A percentile compares a stretch with the other conserved stretches of the same genome.
Conservation (phyloP, 371 early-diverging fungal genomes). For the Actinomortierella wolfii region DNA sequence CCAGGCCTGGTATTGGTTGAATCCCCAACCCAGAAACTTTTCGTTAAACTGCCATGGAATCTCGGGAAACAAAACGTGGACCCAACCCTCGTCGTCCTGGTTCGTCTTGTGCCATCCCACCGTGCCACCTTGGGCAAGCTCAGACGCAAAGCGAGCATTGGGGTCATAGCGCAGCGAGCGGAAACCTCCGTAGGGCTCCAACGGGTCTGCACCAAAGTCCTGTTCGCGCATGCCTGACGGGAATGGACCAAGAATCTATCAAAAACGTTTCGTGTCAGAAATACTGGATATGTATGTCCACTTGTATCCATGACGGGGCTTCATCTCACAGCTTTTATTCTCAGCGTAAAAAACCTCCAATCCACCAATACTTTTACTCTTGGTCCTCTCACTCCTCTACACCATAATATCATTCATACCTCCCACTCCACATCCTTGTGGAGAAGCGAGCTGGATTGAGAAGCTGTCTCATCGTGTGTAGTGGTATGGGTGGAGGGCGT, state of each 20-base stretch:
- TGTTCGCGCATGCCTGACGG: constrained; percentile 70
- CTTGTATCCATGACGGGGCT: too few relatives aligned
- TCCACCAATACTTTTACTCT: too few relatives aligned
- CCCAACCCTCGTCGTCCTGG: constrained; percentile 48
- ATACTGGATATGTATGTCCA: too few relatives aligned
- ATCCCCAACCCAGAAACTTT: constrained; percentile 60
- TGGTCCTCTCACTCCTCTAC: too few relatives aligned
- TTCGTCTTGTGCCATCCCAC: constrained; percentile 57
- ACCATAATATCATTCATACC: too few relatives aligned
- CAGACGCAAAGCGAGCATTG: constrained; percentile 61
- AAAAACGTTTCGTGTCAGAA: constrained; percentile 5
- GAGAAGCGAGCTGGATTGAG: too few relatives aligned
- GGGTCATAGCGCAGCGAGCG: constrained; percentile 50
- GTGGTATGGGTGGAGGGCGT: too few relatives aligned
- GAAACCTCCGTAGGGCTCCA: constrained; percentile 75
- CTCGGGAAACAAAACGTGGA: constrained; percentile 36
- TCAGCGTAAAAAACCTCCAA: too few relatives aligned
- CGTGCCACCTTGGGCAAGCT: constrained; percentile 61
- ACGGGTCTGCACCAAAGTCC: constrained; percentile 68
- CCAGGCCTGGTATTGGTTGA: constrained; percentile 61
- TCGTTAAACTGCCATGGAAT: constrained; percentile 64
- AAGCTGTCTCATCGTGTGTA: too few relatives aligned
- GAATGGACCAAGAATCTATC: constrained; percentile 67
- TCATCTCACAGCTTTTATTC: too few relatives aligned
- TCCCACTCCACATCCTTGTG: too few relatives aligned